These are phyloP conservation scores for Desmodesmus armatus DNA, from an alignment of 139 green algal genomes.

Conservation along the genomic window DNA sequence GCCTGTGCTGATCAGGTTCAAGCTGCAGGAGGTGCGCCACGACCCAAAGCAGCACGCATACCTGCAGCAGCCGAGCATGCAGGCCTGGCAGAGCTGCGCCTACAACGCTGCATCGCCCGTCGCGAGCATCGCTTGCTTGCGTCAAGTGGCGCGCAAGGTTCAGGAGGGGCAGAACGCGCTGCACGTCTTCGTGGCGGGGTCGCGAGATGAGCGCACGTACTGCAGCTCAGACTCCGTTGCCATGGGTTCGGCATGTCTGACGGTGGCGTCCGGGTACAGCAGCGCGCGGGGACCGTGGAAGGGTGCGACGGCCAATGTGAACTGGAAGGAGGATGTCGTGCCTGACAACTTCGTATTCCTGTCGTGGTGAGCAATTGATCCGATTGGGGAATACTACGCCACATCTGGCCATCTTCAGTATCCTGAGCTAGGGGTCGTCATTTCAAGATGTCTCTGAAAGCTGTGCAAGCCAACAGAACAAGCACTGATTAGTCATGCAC, in stretches of 20 bases:
- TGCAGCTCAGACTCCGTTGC: neutral
- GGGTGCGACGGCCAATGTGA: too few relatives aligned
- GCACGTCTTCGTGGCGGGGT: neutral
- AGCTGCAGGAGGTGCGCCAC: neutral
- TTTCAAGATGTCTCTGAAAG: too few relatives aligned
- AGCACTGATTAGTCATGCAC: too few relatives aligned
- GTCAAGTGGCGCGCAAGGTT: neutral
- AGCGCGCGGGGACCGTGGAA: neutral
- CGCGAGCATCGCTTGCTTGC: neutral
- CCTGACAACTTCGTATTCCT: conserved; percentile 2
- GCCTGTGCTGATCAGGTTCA: neutral
- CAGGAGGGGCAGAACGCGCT: neutral
- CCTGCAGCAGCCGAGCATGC: neutral
- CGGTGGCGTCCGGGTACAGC: neutral
- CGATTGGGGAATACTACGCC: too few relatives aligned
- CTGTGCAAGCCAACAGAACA: too few relatives aligned
- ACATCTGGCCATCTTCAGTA: too few relatives aligned
- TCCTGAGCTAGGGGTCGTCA: too few relatives aligned
- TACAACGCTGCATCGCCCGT: neutral
- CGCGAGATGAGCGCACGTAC: neutral
- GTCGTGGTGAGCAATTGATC: too few relatives aligned
- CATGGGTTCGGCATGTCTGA: neutral
- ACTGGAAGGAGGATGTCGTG: neutral
- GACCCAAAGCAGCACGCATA: neutral
- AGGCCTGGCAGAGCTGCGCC: neutral